Evolutionary conservation across 371 early-diverging fungal genomes (phyloP).

Genomic region (Mortierella sp.): DNA sequence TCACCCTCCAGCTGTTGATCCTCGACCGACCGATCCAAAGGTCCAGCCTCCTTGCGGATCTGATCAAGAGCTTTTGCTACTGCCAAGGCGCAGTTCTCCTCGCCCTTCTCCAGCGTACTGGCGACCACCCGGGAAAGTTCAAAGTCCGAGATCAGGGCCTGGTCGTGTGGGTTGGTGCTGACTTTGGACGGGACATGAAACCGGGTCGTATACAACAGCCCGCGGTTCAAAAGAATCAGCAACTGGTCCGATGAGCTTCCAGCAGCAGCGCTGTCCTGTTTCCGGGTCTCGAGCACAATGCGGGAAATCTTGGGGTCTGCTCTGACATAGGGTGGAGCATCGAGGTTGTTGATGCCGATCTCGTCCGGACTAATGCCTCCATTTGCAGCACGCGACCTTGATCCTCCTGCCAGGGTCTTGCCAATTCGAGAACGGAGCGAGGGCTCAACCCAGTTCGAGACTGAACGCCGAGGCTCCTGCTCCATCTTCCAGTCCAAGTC

Average conservation of each 20-base stretch:
- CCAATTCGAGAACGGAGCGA: constrained; percentile 30
- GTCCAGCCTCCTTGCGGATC: constrained; percentile 19
- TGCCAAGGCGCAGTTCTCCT: constrained; percentile 41
- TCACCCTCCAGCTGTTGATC: constrained; percentile 9
- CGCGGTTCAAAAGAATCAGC: constrained; percentile 42
- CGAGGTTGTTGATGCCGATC: constrained; percentile 30
- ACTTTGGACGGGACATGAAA: not conserved
- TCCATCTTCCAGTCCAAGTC: constrained; percentile 56
- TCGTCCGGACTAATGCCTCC: constrained; percentile 17
- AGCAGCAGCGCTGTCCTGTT: not conserved
- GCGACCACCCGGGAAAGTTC: constrained; percentile 40
- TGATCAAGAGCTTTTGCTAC: constrained; percentile 36
- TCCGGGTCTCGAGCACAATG: constrained; percentile 37
- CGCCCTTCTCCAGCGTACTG: constrained; percentile 30
- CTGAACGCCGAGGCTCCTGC: constrained; percentile 30
- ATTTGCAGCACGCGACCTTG: constrained; percentile 10
- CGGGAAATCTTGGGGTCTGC: constrained; percentile 40
- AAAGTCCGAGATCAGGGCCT: constrained; percentile 42
- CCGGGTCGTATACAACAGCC: constrained; percentile 27
- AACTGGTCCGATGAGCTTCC: constrained; percentile 32
- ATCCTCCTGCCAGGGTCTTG: constrained; percentile 18
- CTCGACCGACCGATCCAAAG: not conserved
- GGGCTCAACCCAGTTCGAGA: constrained; percentile 41
- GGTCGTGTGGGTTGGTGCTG: constrained; percentile 32
- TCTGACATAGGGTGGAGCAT: constrained; percentile 43